Base-by-base conservation (phyloP, 2,329 filamentous ascomycete species). In the Sarocladiaceae sp. region DNA sequence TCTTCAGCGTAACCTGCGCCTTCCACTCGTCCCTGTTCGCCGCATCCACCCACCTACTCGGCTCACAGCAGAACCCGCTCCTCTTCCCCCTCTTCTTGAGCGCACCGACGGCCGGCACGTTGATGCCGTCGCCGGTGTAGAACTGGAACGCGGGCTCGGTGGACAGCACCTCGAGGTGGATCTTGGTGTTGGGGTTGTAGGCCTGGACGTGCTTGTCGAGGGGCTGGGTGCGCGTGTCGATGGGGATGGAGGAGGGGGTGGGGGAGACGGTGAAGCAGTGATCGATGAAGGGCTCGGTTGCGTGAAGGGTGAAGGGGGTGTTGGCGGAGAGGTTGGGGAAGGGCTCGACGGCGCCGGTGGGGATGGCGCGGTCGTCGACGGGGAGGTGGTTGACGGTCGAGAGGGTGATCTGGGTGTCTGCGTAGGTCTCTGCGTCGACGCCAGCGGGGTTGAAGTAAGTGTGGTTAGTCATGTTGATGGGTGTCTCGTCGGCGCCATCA, bases 121-220 rank as follows among this genome's bases (percentile, higher is more conserved):
- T 70, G 52, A 94, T 89, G 58, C 82, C 83, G 58, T 86, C 83
- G 51, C 91, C 93, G 0, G 89, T 94, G 67, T 97, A 97, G 68
- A 96, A 95, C 64, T 97, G 91, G 73, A 96, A 97, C 0, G 88
- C 87, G 0, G 93, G 93, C 70, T 97, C 91, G 0, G 91, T 97
- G 69, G 87, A 93, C 57, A 81, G 72, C 5, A 95, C 84, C 64
- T 96, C 87, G 41, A 97, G 79, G 60, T 94, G 84, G 52, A 96
- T 74, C 50, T 80, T 79, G 21, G 82, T 84, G 41, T 70, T 72
- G 5, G 88, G 79, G 62, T 96, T 88, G 62, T 76, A 77, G 47
- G 93, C 85, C 19, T 77, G 70, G 35, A 87, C 78, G 35, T 91
- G 78, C 47, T 76, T 80, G 46, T 71, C 74, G 31, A 95, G 70